Conservation (phyloP, 371 early-diverging fungal genomes). For the Mucor sp. region DNA sequence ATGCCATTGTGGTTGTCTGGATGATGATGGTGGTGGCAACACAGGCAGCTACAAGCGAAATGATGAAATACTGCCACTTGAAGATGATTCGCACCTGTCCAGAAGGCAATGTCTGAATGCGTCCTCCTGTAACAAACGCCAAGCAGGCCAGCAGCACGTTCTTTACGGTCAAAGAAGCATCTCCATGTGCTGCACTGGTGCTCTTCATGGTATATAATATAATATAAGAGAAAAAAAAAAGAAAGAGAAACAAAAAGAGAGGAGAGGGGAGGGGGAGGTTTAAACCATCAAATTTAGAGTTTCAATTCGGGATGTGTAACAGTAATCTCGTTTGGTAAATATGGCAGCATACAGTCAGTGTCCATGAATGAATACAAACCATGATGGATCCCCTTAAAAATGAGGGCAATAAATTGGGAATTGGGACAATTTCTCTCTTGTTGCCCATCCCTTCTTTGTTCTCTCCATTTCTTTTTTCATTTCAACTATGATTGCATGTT, state of each 20-base stretch:
- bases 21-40: conserved; percentile 4
- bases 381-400: not conserved
- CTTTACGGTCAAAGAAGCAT: not conserved
- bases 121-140: conserved; percentile 11
- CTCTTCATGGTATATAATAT: not conserved
- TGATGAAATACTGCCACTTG: conserved; percentile 24
- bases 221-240: not conserved
- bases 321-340: not conserved
- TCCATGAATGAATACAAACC: not conserved
- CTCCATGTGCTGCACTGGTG: not conserved
- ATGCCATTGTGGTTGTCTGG: conserved; percentile 3
- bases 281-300: conserved; percentile 1
- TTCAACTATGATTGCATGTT: conserved; percentile 16
- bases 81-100: conserved; percentile 13
- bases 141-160: not conserved
- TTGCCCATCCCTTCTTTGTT: conserved; percentile 4
- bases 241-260: too few species aligned
- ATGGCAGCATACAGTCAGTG: not conserved
- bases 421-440: not conserved
- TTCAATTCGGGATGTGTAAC: not conserved
- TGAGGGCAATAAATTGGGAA: not conserved
- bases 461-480: not conserved
- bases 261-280: not conserved
- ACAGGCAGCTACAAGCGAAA: conserved; percentile 11
- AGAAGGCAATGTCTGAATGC: conserved; percentile 15